Conservation (phyloP, 1,284 basidiomycete species). For the Rugosomyces carneus region DNA sequence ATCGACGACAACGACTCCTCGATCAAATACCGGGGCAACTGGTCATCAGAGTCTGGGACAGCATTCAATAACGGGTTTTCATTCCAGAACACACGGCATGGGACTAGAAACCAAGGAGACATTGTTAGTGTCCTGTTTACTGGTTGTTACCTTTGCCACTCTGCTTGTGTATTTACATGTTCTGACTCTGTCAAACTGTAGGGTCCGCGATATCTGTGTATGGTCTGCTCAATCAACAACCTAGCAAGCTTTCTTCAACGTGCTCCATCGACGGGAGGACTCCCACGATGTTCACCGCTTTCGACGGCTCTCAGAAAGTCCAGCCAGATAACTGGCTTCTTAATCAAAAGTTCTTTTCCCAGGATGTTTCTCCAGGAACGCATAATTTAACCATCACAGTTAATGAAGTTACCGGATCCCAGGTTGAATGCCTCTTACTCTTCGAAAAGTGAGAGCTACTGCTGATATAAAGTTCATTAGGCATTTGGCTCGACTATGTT, state of each 20-base stretch:
- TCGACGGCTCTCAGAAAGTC: slow-evolving; percentile 15
- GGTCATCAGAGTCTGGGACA: slow-evolving; percentile 9
- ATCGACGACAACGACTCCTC: slow-evolving; percentile 3
- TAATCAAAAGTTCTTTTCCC: slow-evolving; percentile 16
- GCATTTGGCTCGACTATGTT: slow-evolving; percentile 10
- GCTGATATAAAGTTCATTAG: not conserved
- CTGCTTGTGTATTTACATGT: not conserved
- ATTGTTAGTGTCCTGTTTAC: slow-evolving; percentile 17
- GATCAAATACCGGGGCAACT: slow-evolving; percentile 4
- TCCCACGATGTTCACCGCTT: slow-evolving; percentile 9
- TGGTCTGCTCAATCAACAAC: slow-evolving; percentile 16
- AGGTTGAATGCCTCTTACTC: slow-evolving; percentile 13
- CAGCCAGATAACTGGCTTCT: slow-evolving; percentile 14
- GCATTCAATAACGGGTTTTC: slow-evolving; percentile 13
- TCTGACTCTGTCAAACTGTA: not conserved
- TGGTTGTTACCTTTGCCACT: slow-evolving; percentile 15
- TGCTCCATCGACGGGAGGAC: slow-evolving; percentile 18
- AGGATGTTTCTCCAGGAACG: slow-evolving; percentile 16
- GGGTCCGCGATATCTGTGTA: slow-evolving; percentile 19
- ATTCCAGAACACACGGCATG: slow-evolving; percentile 16
- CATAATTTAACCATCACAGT: slow-evolving; percentile 17
- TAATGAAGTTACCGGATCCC: slow-evolving; percentile 16
- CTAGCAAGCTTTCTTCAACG: slow-evolving; percentile 17
- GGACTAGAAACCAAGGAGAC: slow-evolving; percentile 13
- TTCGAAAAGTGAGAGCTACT: no score